A percentile compares a stretch with the other conserved stretches of the same genome.
Conservation (phyloP, 1,139 yeast genomes). For the Pichia inconspicua region DNA sequence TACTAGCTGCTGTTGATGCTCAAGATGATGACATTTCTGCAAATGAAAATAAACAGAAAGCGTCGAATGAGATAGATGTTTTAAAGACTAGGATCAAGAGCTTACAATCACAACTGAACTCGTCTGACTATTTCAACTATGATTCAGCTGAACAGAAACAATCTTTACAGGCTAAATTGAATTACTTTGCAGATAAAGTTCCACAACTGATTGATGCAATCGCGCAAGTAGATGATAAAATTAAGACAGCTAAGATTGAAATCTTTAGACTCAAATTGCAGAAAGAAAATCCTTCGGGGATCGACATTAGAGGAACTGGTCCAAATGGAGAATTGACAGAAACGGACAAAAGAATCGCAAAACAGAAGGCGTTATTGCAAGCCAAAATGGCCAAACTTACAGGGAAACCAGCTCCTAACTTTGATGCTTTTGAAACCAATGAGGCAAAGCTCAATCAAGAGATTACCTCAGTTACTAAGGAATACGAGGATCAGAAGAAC, state of each 20-base stretch:
- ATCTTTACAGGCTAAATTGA: conserved; percentile 42
- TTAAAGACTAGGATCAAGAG: conserved; percentile 55
- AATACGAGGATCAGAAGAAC: conserved; percentile 45
- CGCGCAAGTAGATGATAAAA: conserved; percentile 53
- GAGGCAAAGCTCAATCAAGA: conserved; percentile 54
- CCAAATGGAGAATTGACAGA: conserved; percentile 81
- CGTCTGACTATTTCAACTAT: conserved; percentile 22
- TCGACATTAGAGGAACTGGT: conserved; percentile 70
- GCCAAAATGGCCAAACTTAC: conserved; percentile 89
- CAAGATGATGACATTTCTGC: conserved; percentile 43
- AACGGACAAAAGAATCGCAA: conserved; percentile 68
- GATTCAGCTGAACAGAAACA: conserved; percentile 32
- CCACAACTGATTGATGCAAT: conserved; percentile 63
- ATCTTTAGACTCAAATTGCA: conserved; percentile 46
- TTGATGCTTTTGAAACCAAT: conserved; percentile 42
- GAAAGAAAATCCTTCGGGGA: conserved; percentile 60
- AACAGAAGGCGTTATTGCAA: conserved; percentile 65
- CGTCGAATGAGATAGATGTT: conserved; percentile 47
- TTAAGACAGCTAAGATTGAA: conserved; percentile 61
- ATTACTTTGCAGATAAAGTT: conserved; percentile 54
- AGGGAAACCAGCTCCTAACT: conserved; percentile 52
- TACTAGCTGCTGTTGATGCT: conserved; percentile 66
- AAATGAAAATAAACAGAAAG: conserved; percentile 23
- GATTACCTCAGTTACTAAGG: conserved; percentile 45
- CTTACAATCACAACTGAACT: conserved; percentile 35